phyloP scores from a whole-genome alignment of 371 early-diverging fungal genomes.

The Mycotypha africana region DNA sequence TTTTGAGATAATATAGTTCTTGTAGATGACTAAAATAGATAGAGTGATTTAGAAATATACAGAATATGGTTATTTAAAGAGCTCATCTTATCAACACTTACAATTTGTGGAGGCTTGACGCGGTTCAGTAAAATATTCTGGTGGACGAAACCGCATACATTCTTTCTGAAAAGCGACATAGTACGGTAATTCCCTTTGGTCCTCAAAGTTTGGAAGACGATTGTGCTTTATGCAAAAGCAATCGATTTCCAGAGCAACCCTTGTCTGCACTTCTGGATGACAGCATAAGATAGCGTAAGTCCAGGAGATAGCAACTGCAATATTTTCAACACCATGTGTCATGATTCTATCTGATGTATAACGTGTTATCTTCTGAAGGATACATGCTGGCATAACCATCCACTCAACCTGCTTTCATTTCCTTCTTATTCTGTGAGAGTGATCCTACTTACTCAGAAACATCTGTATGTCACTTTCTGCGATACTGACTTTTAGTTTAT shows the following conservation, averaged over 20 bases:
- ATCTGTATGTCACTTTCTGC: slow-evolving; percentile 10
- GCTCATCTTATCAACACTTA: too few relatives aligned
- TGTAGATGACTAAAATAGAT: slow-evolving; percentile 1
- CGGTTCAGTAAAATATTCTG: slow-evolving; percentile 21
- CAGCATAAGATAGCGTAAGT: slow-evolving; percentile 9
- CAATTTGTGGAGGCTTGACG: slow-evolving; percentile 23
- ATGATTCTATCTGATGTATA: slow-evolving; percentile 13
- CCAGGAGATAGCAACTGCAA: slow-evolving; percentile 5
- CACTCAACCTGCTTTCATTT: slow-evolving; percentile 1
- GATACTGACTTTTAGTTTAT: slow-evolving; percentile 3
- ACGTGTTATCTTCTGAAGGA: background rate
- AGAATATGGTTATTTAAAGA: background rate
- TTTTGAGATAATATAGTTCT: slow-evolving; percentile 17
- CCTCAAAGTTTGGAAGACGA: slow-evolving; percentile 14
- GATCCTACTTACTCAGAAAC: slow-evolving; percentile 20
- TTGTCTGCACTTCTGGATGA: slow-evolving; percentile 13
- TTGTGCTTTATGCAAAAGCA: slow-evolving; percentile 10
- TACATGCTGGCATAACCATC: too few relatives aligned
- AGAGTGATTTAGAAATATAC: background rate
- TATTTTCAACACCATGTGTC: slow-evolving; percentile 7
- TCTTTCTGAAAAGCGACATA: slow-evolving; percentile 25
- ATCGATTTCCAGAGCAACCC: slow-evolving; percentile 11
- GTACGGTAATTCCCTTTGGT: slow-evolving; percentile 15
- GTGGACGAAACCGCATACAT: slow-evolving; percentile 17
- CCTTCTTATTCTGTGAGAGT: too few relatives aligned